Percentiles rank a stretch among this genome's conserved stretches.
phyloP scores from a whole-genome alignment of 2,329 filamentous ascomycete species.

The Rutstroemia sydowiana region DNA sequence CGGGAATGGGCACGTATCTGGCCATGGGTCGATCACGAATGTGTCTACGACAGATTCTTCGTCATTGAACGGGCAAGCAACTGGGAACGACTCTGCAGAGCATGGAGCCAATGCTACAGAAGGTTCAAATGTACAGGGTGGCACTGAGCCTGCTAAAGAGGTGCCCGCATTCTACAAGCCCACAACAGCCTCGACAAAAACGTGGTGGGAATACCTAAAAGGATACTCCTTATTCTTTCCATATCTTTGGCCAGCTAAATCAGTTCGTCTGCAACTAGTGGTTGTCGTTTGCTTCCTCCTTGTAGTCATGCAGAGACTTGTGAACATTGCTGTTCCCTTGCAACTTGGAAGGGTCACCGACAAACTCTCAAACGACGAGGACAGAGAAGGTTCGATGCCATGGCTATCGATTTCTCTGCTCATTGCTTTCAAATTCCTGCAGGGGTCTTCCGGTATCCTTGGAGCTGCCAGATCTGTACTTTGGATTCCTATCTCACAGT shows the following conservation, averaged over 20 bases:
- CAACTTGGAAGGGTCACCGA: conserved; percentile 78
- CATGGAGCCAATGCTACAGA: conserved; percentile 33
- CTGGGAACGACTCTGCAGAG: conserved; percentile 9
- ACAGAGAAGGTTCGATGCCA: conserved; percentile 43
- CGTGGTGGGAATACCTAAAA: conserved; percentile 92
- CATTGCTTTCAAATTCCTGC: conserved; percentile 71
- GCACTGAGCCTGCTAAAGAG: conserved; percentile 43
- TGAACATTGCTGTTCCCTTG: conserved; percentile 80
- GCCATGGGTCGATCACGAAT: conserved; percentile 34
- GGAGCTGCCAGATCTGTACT: conserved; percentile 75
- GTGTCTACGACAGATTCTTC: conserved; percentile 9
- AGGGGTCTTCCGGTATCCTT: conserved; percentile 81
- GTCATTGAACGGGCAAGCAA: conserved; percentile 26
- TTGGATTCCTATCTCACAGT: conserved; percentile 96
- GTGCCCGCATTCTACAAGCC: conserved; percentile 82
- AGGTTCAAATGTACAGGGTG: conserved; percentile 26
- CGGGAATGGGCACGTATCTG: conserved; percentile 26
- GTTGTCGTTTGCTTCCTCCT: conserved; percentile 78
- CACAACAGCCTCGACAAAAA: conserved; percentile 75
- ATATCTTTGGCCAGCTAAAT: conserved; percentile 90
- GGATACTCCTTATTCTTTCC: conserved; percentile 93
- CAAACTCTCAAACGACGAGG: conserved; percentile 53
- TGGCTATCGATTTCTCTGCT: conserved; percentile 71
- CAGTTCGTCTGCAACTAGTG: conserved; percentile 64
- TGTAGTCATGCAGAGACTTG: conserved; percentile 68